phyloP scores from a whole-genome alignment of 1,284 basidiomycete species.

The Flammula alnicola region DNA sequence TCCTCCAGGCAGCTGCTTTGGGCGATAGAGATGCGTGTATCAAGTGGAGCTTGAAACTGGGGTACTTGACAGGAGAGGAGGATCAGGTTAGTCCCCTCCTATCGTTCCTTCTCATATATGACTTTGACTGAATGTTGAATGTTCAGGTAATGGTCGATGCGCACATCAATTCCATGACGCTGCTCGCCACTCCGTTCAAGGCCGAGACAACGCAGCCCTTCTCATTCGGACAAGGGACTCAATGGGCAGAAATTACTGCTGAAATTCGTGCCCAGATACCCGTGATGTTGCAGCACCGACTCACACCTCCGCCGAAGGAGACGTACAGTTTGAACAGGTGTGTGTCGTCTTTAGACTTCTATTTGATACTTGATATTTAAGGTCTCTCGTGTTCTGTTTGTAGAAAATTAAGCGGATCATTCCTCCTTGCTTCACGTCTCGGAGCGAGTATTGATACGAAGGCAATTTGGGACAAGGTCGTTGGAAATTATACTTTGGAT shows the following conservation, averaged over 20 bases:
- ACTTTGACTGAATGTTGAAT: background rate
- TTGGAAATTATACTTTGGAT: conserved; percentile 46
- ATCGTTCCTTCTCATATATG: background rate
- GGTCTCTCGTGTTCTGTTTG: background rate
- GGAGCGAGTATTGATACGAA: conserved; percentile 79
- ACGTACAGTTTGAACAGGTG: conserved; percentile 93
- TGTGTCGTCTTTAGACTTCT: conserved; percentile 21
- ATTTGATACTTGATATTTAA: background rate
- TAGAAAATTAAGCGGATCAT: conserved; percentile 93
- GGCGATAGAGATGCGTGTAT: conserved; percentile 76
- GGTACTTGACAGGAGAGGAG: conserved; percentile 92
- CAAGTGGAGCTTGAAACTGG: conserved; percentile 77
- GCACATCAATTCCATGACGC: conserved; percentile 84
- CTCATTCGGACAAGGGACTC: conserved; percentile 67
- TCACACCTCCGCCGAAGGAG: conserved; percentile 92
- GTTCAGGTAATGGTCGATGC: conserved; percentile 85
- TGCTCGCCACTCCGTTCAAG: conserved; percentile 85
- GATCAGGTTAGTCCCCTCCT: conserved; percentile 60
- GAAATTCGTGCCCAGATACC: conserved; percentile 86
- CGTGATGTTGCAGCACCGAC: conserved; percentile 86
- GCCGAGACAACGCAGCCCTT: conserved; percentile 66
- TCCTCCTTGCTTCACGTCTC: conserved; percentile 87
- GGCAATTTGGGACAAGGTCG: conserved; percentile 73
- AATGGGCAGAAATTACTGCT: conserved; percentile 73
- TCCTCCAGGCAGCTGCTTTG: conserved; percentile 79